Evolutionary conservation across 352 stramenopile genomes (phyloP).

Genomic region (Pythium apleroticum): DNA sequence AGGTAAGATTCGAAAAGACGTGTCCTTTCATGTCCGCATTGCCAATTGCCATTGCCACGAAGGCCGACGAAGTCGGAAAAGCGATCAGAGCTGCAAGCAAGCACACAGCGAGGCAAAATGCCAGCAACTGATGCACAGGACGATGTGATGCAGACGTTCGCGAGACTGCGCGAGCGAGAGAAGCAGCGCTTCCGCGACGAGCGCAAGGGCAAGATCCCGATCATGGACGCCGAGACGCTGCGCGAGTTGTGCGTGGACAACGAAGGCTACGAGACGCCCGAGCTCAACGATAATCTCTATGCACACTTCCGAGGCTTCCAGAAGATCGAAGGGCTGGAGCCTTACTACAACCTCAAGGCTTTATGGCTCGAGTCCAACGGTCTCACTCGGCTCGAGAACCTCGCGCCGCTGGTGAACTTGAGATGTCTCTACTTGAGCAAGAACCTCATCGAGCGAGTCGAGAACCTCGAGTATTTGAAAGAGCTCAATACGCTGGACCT

Average conservation of each 20-base stretch:
- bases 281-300: slow-evolving; percentile 95
- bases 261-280: slow-evolving; percentile 93
- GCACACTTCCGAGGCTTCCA: slow-evolving; percentile 94
- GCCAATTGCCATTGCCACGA: neutral
- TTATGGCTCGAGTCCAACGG: slow-evolving; percentile 97
- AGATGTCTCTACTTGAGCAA: slow-evolving; percentile 93
- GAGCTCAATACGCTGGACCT: slow-evolving; percentile 93
- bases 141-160: slow-evolving; percentile 43
- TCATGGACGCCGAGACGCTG: slow-evolving; percentile 89
- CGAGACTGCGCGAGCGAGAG: slow-evolving; percentile 63
- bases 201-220: slow-evolving; percentile 67
- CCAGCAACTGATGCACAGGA: slow-evolving; percentile 27
- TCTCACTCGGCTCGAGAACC: slow-evolving; percentile 82
- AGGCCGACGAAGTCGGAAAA: neutral
- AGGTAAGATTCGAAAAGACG: slow-evolving; percentile 21
- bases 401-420: slow-evolving; percentile 71
- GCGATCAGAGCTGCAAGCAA: neutral
- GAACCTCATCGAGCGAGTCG: slow-evolving; percentile 89
- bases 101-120: slow-evolving; percentile 28
- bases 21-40: slow-evolving; percentile 23
- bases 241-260: slow-evolving; percentile 85
- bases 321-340: slow-evolving; percentile 92
- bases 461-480: slow-evolving; percentile 54
- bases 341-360: slow-evolving; percentile 92
- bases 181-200: slow-evolving; percentile 66